phyloP scores from a whole-genome alignment of 768 basidiomycete species.

The Agaricus subrufescens region DNA sequence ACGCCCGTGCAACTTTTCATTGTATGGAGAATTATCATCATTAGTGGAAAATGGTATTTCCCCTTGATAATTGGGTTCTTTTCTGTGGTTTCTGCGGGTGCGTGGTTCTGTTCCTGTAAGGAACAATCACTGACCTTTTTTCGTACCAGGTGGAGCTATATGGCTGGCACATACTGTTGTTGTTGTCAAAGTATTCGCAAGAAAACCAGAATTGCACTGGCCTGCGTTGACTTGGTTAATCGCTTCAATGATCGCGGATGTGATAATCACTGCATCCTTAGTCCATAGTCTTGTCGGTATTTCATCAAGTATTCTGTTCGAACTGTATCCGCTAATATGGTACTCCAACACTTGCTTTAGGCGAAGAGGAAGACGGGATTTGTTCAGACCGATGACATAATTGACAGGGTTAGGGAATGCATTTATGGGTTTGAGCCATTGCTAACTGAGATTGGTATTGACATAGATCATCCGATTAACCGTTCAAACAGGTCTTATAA shows the following conservation, averaged over 20 bases:
- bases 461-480: slow-evolving; percentile 16
- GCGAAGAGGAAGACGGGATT: slow-evolving; percentile 30
- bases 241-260: slow-evolving; percentile 38
- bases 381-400: slow-evolving; percentile 27
- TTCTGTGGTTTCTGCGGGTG: slow-evolving; percentile 26
- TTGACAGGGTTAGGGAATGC: slow-evolving; percentile 20
- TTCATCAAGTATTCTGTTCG: background rate
- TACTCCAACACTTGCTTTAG: slow-evolving; percentile 17
- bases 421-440: background rate
- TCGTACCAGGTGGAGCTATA: slow-evolving; percentile 25
- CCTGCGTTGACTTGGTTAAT: slow-evolving; percentile 40
- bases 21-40: slow-evolving; percentile 32
- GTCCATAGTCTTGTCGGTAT: slow-evolving; percentile 36
- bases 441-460: background rate
- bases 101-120: slow-evolving; percentile 1
- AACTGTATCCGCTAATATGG: background rate
- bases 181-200: slow-evolving; percentile 19
- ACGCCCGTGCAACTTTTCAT: slow-evolving; percentile 38
- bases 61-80: slow-evolving; percentile 23
- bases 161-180: slow-evolving; percentile 24
- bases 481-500: slow-evolving; percentile 26
- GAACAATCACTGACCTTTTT: background rate
- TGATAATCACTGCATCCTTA: slow-evolving; percentile 40
- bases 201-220: slow-evolving; percentile 25
- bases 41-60: slow-evolving; percentile 24